A percentile compares a stretch with the other conserved stretches of the same genome.
Evolutionary conservation across 2,329 filamentous ascomycete species (phyloP).

Genomic region (Decorospora gaudefroyi): DNA sequence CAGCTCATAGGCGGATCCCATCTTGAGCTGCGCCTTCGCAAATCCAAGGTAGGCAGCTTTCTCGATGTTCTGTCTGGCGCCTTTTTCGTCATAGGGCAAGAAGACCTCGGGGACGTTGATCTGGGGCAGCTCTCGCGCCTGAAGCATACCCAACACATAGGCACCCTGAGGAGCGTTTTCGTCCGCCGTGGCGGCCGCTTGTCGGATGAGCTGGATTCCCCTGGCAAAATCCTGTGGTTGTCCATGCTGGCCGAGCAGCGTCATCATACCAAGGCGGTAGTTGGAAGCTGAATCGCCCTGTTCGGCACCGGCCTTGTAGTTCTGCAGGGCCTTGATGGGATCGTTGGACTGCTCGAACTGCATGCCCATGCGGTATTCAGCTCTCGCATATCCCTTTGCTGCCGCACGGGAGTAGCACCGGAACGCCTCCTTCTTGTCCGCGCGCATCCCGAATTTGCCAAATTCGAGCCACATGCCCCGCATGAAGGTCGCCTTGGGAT

Average conservation of each 20-base stretch:
- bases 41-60: constrained; percentile 96
- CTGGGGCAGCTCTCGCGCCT: constrained; percentile 88
- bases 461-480: constrained; percentile 97
- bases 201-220: constrained; percentile 80
- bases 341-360: constrained; percentile 96
- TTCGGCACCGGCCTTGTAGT: constrained; percentile 82
- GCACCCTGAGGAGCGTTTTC: constrained; percentile 97
- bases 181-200: constrained; percentile 83
- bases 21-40: constrained; percentile 93
- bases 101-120: constrained; percentile 75
- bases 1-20: constrained; percentile 94
- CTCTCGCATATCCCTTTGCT: constrained; percentile 81
- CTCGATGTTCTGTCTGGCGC: constrained; percentile 85
- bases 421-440: constrained; percentile 95
- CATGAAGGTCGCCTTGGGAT: constrained; percentile 93
- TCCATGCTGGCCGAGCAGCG: constrained; percentile 88
- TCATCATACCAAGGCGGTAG: constrained; percentile 95
- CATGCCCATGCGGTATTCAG: constrained; percentile 98
- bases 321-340: constrained; percentile 83
- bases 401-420: constrained; percentile 83
- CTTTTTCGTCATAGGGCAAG: constrained; percentile 71
- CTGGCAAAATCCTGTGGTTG: constrained; percentile 78
- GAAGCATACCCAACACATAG: constrained; percentile 93
- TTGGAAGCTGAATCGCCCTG: constrained; percentile 85
- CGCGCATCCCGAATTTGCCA: constrained; percentile 86